Percentiles rank a stretch among this genome's conserved stretches.
phyloP scores from a whole-genome alignment of 345 rosid species.

The Hypericum androsaemum region DNA sequence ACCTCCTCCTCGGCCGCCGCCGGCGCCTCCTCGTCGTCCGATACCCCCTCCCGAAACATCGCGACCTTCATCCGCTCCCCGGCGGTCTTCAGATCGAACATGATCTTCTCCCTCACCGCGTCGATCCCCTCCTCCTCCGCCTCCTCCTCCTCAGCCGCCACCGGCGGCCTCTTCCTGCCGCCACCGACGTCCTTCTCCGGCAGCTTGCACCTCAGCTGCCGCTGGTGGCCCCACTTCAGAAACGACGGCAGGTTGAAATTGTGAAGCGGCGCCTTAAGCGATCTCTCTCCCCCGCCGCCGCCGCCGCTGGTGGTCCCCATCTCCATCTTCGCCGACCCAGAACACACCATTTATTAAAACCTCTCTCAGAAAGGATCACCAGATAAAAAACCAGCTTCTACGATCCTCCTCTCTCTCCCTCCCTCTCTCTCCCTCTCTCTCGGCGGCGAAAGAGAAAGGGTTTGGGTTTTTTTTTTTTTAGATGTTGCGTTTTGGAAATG shows the following conservation, averaged over 20 bases:
- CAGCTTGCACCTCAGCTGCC: slow-evolving; percentile 16
- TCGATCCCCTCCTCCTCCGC: slow-evolving; percentile 47
- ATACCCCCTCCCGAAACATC: slow-evolving; percentile 16
- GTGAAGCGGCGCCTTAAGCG: slow-evolving; percentile 22
- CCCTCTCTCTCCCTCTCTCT: slow-evolving; percentile 9
- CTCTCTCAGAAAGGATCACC: slow-evolving; percentile 8
- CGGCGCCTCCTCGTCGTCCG: slow-evolving; percentile 9
- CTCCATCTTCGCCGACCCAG: slow-evolving; percentile 12
- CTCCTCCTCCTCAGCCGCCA: slow-evolving; percentile 10
- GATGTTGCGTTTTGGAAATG: slow-evolving; percentile 7
- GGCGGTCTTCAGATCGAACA: slow-evolving; percentile 32
- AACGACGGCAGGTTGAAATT: slow-evolving; percentile 20
- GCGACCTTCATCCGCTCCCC: slow-evolving; percentile 26
- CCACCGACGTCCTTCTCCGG: slow-evolving; percentile 7
- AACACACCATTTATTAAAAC: slow-evolving; percentile 14
- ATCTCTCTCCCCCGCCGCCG: slow-evolving; percentile 7
- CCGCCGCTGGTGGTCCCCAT: not conserved
- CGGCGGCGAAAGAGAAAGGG: not conserved
- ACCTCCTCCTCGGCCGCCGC: not conserved
- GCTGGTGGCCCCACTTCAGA: slow-evolving; percentile 23
- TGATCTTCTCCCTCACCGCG: slow-evolving; percentile 35
- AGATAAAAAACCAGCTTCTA: no score
- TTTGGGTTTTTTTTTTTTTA: not conserved
- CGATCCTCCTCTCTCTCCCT: not conserved
- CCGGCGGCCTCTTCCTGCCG: slow-evolving; percentile 1